phyloP scores from a whole-genome alignment of 2,329 filamentous ascomycete species.

The Geosmithia putterillii region DNA sequence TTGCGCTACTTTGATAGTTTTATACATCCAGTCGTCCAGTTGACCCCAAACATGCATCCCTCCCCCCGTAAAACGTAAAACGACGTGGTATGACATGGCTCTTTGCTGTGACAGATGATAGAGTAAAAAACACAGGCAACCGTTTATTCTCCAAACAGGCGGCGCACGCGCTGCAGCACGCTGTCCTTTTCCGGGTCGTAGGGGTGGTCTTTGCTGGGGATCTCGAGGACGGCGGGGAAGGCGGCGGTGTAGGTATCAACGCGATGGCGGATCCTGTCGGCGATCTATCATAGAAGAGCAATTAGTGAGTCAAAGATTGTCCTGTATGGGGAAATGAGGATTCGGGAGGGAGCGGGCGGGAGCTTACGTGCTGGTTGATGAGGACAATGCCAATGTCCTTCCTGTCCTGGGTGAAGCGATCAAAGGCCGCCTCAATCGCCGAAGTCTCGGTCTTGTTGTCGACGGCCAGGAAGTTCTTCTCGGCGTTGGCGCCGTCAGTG shows the following conservation, averaged over 20 bases:
- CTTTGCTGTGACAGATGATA: neutral
- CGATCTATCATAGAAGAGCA: slow-evolving; percentile 47
- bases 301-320: slow-evolving; percentile 8
- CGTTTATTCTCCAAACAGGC: slow-evolving; percentile 53
- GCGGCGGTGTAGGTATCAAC: slow-evolving; percentile 89
- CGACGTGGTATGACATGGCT: neutral
- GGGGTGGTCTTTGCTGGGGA: slow-evolving; percentile 96
- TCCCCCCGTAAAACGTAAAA: no score
- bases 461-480: slow-evolving; percentile 97
- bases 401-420: slow-evolving; percentile 73
- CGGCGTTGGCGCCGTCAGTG: slow-evolving; percentile 71
- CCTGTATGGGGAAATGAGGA: no score
- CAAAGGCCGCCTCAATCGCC: slow-evolving; percentile 81
- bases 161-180: slow-evolving; percentile 73
- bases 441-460: slow-evolving; percentile 84
- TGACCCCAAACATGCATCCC: neutral
- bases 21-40: neutral
- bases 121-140: neutral
- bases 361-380: slow-evolving; percentile 89
- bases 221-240: slow-evolving; percentile 93
- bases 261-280: slow-evolving; percentile 81
- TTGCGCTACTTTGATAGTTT: neutral
- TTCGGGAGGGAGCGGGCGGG: neutral
- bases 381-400: slow-evolving; percentile 96
- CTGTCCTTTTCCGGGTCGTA: slow-evolving; percentile 99